phyloP scores from a whole-genome alignment of 345 rosid species.

The Bruguiera gymnorhiza region DNA sequence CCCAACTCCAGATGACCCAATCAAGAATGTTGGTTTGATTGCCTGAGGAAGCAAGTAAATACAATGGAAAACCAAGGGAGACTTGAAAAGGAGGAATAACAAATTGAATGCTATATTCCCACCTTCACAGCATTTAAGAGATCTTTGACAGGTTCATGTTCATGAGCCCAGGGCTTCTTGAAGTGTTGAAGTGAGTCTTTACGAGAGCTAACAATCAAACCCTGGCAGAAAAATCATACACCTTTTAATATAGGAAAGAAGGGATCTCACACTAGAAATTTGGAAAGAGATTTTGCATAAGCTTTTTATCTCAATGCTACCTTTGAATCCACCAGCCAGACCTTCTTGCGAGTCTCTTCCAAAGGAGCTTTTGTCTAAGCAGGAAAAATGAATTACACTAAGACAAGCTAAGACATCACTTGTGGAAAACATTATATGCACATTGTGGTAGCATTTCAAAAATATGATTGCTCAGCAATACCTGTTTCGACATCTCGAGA shows the following conservation, averaged over 20 bases:
- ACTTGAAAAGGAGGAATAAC: not conserved
- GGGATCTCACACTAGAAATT: not conserved
- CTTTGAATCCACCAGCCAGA: constrained; percentile 96
- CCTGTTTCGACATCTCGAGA: constrained; percentile 88
- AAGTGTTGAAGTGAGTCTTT: constrained; percentile 79
- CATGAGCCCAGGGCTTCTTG: constrained; percentile 95
- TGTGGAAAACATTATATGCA: not conserved
- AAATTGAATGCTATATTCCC: constrained; percentile 6
- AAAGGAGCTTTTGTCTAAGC: constrained; percentile 51
- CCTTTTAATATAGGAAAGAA: constrained; percentile 1
- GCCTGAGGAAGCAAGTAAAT: constrained; percentile 40
- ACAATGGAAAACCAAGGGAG: not conserved
- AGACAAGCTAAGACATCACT: too few species aligned
- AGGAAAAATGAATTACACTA: not conserved
- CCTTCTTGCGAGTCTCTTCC: constrained; percentile 76
- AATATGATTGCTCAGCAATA: constrained; percentile 15
- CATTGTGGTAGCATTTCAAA: not conserved
- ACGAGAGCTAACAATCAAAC: constrained; percentile 70
- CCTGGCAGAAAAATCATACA: constrained; percentile 32
- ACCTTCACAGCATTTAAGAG: constrained; percentile 79
- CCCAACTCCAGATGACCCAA: constrained; percentile 92
- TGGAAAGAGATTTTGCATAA: not conserved
- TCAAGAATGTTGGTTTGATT: constrained; percentile 82
- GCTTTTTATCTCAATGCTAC: constrained; percentile 27
- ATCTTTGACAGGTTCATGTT: constrained; percentile 62